phyloP scores from a whole-genome alignment of 2,329 filamentous ascomycete genomes.

The Epichloe aotearoae region DNA sequence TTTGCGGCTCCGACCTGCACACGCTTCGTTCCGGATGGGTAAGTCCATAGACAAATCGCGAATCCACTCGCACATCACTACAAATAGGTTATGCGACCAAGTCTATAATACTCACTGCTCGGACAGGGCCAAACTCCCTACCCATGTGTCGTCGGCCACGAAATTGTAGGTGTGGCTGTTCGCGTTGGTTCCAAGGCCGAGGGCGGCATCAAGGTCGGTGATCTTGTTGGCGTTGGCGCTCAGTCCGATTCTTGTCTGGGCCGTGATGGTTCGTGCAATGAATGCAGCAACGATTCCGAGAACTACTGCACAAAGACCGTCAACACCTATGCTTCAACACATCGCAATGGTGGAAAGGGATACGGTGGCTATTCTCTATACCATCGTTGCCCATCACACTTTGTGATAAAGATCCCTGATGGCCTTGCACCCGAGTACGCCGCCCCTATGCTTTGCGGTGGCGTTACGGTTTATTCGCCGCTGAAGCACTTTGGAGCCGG shows the following conservation, averaged over 20 bases:
- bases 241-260: slow-evolving; percentile 42
- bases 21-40: slow-evolving; percentile 42
- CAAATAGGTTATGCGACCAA: not conserved
- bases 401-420: slow-evolving; percentile 36
- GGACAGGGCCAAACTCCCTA: slow-evolving; percentile 10
- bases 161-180: slow-evolving; percentile 48
- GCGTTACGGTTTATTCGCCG: slow-evolving; percentile 54
- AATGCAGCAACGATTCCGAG: slow-evolving; percentile 27
- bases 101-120: not conserved
- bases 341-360: slow-evolving; percentile 15
- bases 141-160: slow-evolving; percentile 48
- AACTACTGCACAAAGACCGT: slow-evolving; percentile 29
- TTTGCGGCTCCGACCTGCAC: slow-evolving; percentile 52
- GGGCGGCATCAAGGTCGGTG: slow-evolving; percentile 41
- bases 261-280: slow-evolving; percentile 24
- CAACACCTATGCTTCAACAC: slow-evolving; percentile 37
- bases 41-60: slow-evolving; percentile 3
- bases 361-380: slow-evolving; percentile 37
- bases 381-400: slow-evolving; percentile 26
- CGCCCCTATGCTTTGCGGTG: slow-evolving; percentile 58
- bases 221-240: slow-evolving; percentile 50
- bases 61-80: not conserved
- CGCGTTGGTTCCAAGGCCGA: slow-evolving; percentile 36
- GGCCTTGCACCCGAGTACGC: slow-evolving; percentile 25
- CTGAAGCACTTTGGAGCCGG: slow-evolving; percentile 49